Evolutionary conservation across 768 basidiomycete species (phyloP).

Genomic region (Suillus alpinus): DNA sequence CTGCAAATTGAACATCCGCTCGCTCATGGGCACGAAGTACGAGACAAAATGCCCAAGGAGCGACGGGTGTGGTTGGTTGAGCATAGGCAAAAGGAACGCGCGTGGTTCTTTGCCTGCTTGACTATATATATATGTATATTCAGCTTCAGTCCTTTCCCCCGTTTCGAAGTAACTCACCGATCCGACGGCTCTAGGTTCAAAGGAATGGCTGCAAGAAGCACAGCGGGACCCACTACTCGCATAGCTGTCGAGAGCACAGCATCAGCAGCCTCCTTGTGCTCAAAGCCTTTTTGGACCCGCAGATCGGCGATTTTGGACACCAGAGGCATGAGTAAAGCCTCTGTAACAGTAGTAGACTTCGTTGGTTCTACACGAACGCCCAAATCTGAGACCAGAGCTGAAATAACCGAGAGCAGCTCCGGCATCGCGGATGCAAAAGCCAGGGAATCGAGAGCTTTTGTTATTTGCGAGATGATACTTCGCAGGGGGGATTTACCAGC

Average conservation of each 20-base stretch:
- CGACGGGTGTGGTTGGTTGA: conserved; percentile 77
- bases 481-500: conserved; percentile 54
- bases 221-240: conserved; percentile 81
- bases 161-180: conserved; percentile 49
- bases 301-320: conserved; percentile 72
- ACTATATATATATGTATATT: conserved; percentile 39
- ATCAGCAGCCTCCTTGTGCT: conserved; percentile 88
- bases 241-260: conserved; percentile 75
- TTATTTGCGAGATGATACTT: conserved; percentile 59
- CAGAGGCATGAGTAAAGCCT: conserved; percentile 65
- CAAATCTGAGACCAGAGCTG: conserved; percentile 65
- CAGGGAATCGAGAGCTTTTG: conserved; percentile 70
- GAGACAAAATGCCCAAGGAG: conserved; percentile 81
- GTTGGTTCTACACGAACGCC: conserved; percentile 44
- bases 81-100: conserved; percentile 87
- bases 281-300: conserved; percentile 77
- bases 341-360: conserved; percentile 56
- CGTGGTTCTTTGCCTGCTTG: conserved; percentile 77
- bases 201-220: conserved; percentile 70
- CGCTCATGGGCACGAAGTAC: conserved; percentile 92
- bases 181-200: conserved; percentile 82
- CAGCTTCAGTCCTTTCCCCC: conserved; percentile 4
- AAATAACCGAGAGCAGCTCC: conserved; percentile 71
- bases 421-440: conserved; percentile 73
- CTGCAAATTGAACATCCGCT: conserved; percentile 87